Conservation (phyloP, 2,329 filamentous ascomycete genomes). For the Mollisiaceae sp. region DNA sequence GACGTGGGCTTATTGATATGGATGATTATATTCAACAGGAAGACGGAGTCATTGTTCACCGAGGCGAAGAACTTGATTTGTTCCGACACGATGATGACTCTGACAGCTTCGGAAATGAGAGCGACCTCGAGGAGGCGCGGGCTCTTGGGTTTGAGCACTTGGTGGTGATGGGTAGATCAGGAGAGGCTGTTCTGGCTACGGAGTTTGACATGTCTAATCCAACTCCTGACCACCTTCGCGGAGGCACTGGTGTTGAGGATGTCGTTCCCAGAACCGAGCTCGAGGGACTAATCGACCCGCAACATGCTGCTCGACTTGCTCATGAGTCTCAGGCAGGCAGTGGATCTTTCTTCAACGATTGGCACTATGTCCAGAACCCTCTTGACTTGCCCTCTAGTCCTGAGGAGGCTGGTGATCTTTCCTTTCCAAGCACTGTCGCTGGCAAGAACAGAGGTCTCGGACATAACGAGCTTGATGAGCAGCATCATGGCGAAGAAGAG, state of each 20-base stretch:
- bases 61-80: constrained; percentile 42
- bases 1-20: constrained; percentile 6
- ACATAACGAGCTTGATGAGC: background rate
- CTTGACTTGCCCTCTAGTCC: background rate
- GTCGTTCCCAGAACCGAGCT: constrained; percentile 33
- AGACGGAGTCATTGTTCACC: constrained; percentile 40
- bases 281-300: constrained; percentile 34
- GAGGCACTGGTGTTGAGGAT: constrained; percentile 37
- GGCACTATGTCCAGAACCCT: background rate
- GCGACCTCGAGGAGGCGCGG: constrained; percentile 25
- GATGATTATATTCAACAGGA: constrained; percentile 40
- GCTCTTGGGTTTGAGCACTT: constrained; percentile 17
- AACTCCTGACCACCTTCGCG: constrained; percentile 16
- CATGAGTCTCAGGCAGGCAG: background rate
- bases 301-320: constrained; percentile 7
- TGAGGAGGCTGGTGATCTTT: background rate
- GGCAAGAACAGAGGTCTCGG: background rate
- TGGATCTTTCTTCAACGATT: background rate
- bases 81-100: constrained; percentile 37
- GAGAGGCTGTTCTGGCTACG: constrained; percentile 28
- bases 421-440: background rate
- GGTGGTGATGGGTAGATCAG: constrained; percentile 21
- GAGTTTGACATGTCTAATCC: constrained; percentile 18
- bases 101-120: constrained; percentile 27
- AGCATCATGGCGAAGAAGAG: constrained; percentile 14